phyloP scores from a whole-genome alignment of 2,329 filamentous ascomycete species.

The Epicoccum nigrum region DNA sequence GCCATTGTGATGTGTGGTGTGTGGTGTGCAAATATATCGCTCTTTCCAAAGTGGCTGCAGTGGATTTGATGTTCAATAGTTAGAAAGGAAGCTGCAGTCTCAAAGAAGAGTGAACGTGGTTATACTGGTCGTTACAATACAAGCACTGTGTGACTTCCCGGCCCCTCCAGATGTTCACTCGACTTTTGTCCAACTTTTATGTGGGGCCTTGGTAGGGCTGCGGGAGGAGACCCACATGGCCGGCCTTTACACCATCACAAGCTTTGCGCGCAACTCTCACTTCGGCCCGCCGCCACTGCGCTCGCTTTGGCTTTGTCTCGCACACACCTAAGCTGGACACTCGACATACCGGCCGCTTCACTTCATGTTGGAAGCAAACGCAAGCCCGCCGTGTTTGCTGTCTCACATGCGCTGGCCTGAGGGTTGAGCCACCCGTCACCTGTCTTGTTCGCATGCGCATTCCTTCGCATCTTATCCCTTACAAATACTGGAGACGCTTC shows the following conservation, averaged over 20 bases:
- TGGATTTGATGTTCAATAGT: too few relatives aligned
- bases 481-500: constrained; percentile 10
- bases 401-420: constrained; percentile 43
- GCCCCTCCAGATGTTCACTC: constrained; percentile 3
- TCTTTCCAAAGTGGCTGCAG: not conserved
- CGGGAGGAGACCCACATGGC: constrained; percentile 4
- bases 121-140: not conserved
- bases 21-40: not conserved
- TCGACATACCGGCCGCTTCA: constrained; percentile 17
- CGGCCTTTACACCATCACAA: constrained; percentile 10
- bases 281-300: constrained; percentile 21
- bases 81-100: too few relatives aligned
- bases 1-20: constrained; percentile 42
- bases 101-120: too few relatives aligned
- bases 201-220: constrained; percentile 13
- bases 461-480: constrained; percentile 20
- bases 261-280: constrained; percentile 23
- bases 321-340: too few relatives aligned
- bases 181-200: constrained; percentile 4
- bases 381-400: constrained; percentile 36
- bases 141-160: not conserved
- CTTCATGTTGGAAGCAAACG: constrained; percentile 45
- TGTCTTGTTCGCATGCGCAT: constrained; percentile 12
- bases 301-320: constrained; percentile 17
- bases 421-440: constrained; percentile 30